Evolutionary conservation across 371 early-diverging fungal species (phyloP), one percentile per base, ranked within the genome.

Genomic region (Rhizopus sp.): DNA sequence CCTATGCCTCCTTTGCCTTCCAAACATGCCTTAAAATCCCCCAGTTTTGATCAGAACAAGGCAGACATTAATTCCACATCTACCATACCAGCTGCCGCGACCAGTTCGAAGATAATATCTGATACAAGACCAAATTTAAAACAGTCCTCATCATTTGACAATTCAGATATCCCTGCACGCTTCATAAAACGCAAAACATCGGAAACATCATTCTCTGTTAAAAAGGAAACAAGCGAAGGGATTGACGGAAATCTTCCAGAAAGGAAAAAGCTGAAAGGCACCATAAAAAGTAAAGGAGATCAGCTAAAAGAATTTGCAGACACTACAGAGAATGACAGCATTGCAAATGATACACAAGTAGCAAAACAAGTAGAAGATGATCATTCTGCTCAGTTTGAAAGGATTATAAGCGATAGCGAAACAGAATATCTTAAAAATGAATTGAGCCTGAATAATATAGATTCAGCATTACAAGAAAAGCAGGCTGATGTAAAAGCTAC

Each of bases 1-100:
- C 67, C 75, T 7, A 69, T 70, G 59, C 71, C 77, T 9, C 47
- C 67, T 34, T 38, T 60, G 8, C 23, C 51, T 7, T 30, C 50
- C 3, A 29, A 16, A 44, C 31, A 17, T 42, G 33, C 52, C 13
- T 37, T 47, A 37, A 54, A 34, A 12, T 7, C 16, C 9, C 41
- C 15, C 6, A 37, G 41, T 39, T 33, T 39, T 12, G 30, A 30
- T 35, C 60, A 38, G 35, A 38, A 1, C 39, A 53, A 31, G 34
- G 17, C 35, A 15, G 35, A 9, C 5, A 40, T 0, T 33, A 50
- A 15, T 38, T 4, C 51, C 34, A 32, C 37, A 17, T 7, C 33
- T 30, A 50, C 29, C 34, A 10, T 23, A 15, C 55, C 56, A 15
- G 52, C 64, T 0, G 55, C 55, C n/a, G 12, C 52, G 1, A 34